These are phyloP conservation scores for Pulveroboletus sp. DNA, from an alignment of 768 basidiomycete genomes.

Conservation along the genomic window DNA sequence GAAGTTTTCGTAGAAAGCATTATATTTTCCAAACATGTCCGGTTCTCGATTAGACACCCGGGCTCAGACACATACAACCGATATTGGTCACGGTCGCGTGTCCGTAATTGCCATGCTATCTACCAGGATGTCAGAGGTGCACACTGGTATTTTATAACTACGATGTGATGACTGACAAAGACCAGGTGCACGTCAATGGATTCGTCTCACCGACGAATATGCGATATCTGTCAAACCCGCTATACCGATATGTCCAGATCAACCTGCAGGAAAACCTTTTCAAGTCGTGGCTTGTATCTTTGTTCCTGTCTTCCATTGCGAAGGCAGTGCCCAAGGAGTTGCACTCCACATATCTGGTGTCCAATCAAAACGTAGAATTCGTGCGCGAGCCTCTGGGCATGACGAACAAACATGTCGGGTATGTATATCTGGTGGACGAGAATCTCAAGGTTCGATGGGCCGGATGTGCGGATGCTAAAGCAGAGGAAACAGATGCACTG, in stretches of 20 bases:
- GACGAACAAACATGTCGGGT: constrained; percentile 86
- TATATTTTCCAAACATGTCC: constrained; percentile 84
- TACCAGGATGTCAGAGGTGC: constrained; percentile 83
- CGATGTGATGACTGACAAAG: not conserved
- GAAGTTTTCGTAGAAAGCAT: constrained; percentile 60
- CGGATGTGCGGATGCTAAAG: constrained; percentile 78
- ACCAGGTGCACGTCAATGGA: constrained; percentile 71
- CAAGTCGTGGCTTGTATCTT: constrained; percentile 82
- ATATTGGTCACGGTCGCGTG: constrained; percentile 69
- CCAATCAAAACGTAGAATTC: constrained; percentile 82
- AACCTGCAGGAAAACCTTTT: constrained; percentile 94
- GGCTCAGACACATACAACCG: constrained; percentile 65
- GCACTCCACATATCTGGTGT: constrained; percentile 72
- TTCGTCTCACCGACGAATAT: constrained; percentile 57
- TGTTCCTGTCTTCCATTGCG: constrained; percentile 77
- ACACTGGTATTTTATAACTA: not conserved
- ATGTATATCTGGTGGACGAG: constrained; percentile 86
- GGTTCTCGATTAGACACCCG: constrained; percentile 63
- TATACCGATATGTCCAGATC: constrained; percentile 75
- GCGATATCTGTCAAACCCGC: constrained; percentile 48
- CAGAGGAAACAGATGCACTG: constrained; percentile 65
- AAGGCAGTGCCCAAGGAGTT: constrained; percentile 55
- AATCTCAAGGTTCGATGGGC: constrained; percentile 88
- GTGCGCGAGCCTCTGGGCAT: constrained; percentile 81
- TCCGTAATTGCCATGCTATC: constrained; percentile 80